phyloP scores from a whole-genome alignment of 2,329 filamentous ascomycete species.

The Ascosphaera aggregata region DNA sequence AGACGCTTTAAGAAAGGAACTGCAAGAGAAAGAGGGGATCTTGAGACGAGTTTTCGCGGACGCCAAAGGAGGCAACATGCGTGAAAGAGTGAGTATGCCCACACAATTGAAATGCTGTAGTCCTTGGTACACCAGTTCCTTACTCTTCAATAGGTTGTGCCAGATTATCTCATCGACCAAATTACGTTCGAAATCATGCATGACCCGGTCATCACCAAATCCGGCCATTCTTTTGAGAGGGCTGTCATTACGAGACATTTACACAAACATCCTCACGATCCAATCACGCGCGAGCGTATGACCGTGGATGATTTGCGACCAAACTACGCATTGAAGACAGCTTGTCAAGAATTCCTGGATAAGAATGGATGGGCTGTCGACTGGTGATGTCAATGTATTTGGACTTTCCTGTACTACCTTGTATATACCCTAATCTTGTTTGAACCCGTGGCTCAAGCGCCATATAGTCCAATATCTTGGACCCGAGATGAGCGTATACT shows the following conservation, averaged over 20 bases:
- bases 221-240: conserved; percentile 76
- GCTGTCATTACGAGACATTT: conserved; percentile 70
- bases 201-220: conserved; percentile 34
- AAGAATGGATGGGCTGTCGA: conserved; percentile 85
- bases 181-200: conserved; percentile 29
- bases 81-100: neutral
- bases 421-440: neutral
- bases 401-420: neutral
- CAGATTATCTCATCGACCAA: conserved; percentile 24
- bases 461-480: too few species aligned
- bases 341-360: conserved; percentile 64
- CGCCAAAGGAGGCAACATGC: neutral
- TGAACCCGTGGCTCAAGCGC: too few species aligned
- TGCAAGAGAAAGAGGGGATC: conserved; percentile 23
- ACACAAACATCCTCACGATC: conserved; percentile 50
- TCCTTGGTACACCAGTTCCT: neutral
- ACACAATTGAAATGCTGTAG: neutral
- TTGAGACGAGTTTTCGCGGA: conserved; percentile 20
- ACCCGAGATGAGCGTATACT: too few species aligned
- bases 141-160: conserved; percentile 16
- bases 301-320: conserved; percentile 46
- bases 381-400: conserved; percentile 44
- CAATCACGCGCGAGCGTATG: conserved; percentile 59
- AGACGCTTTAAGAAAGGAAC: conserved; percentile 29
- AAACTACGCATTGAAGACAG: conserved; percentile 59